Evolutionary conservation across 2,329 filamentous ascomycete genomes (phyloP).

Genomic region (Aspergillus sp.): DNA sequence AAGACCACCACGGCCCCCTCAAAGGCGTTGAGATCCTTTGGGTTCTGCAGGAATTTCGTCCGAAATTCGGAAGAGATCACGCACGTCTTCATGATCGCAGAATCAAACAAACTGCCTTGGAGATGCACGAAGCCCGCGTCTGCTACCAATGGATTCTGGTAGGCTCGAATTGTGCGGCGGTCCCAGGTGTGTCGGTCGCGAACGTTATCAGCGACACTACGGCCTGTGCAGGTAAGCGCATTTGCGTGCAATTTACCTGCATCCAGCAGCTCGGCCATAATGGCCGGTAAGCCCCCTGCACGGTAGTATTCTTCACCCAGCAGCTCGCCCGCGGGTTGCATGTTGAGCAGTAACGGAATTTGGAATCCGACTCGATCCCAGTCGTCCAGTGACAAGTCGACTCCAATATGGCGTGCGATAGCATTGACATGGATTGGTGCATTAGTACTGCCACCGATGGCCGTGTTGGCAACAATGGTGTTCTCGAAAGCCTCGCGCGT

Average conservation of each 20-base stretch:
- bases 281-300: slow-evolving; percentile 46
- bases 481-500: slow-evolving; percentile 50
- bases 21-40: slow-evolving; percentile 42
- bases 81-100: slow-evolving; percentile 48
- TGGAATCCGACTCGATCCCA: slow-evolving; percentile 46
- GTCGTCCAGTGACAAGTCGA: slow-evolving; percentile 45
- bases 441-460: slow-evolving; percentile 51
- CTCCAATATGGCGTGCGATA: slow-evolving; percentile 47
- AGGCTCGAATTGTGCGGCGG: slow-evolving; percentile 40
- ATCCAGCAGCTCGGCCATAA: slow-evolving; percentile 47
- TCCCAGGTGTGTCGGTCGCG: slow-evolving; percentile 44
- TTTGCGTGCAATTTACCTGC: slow-evolving; percentile 40
- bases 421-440: slow-evolving; percentile 50
- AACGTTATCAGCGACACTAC: slow-evolving; percentile 38
- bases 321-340: slow-evolving; percentile 48
- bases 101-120: slow-evolving; percentile 42
- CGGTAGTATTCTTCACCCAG: slow-evolving; percentile 49
- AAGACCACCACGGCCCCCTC: slow-evolving; percentile 43
- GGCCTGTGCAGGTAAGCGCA: slow-evolving; percentile 42
- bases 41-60: slow-evolving; percentile 39
- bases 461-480: slow-evolving; percentile 47
- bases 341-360: slow-evolving; percentile 47
- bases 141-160: slow-evolving; percentile 39
- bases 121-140: slow-evolving; percentile 47
- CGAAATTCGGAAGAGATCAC: slow-evolving; percentile 43